These are phyloP conservation scores for Aspergillus cristatus DNA, from an alignment of 495 filamentous ascomycete genomes.

Conservation along the genomic window DNA sequence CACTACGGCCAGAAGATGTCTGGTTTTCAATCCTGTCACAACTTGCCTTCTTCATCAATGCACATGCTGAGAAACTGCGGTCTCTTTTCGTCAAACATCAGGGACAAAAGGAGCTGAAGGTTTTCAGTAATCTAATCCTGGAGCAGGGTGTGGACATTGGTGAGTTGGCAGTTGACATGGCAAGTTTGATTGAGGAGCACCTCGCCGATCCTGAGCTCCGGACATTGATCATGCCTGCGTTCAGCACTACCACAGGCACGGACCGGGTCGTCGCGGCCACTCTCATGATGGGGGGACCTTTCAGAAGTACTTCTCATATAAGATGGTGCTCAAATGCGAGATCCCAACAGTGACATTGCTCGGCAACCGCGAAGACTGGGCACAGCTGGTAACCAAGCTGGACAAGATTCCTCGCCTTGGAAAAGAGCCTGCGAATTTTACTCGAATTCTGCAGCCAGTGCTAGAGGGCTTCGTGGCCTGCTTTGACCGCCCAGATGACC, in stretches of 20 bases:
- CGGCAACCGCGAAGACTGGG: constrained; percentile 35
- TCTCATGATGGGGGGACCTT: constrained; percentile 34
- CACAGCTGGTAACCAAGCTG: constrained; percentile 18
- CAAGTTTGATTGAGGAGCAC: constrained; percentile 21
- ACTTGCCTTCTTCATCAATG: constrained; percentile 43
- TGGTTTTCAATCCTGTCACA: constrained; percentile 52
- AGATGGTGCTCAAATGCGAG: constrained; percentile 21
- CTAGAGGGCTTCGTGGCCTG: constrained; percentile 14
- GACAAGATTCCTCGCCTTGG: constrained; percentile 30
- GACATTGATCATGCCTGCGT: constrained; percentile 33
- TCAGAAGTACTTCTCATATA: constrained; percentile 32
- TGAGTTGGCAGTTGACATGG: constrained; percentile 16
- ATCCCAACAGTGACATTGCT: constrained; percentile 42
- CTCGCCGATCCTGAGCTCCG: constrained; percentile 23
- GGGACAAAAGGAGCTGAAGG: constrained; percentile 36
- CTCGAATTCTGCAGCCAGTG: constrained; percentile 15
- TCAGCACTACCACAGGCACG: constrained; percentile 29
- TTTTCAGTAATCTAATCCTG: constrained; percentile 5
- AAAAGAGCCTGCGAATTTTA: constrained; percentile 22
- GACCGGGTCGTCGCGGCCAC: constrained; percentile 25
- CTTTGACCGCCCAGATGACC: constrained; percentile 14
- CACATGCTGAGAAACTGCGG: constrained; percentile 35
- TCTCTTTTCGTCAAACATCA: constrained; percentile 32
- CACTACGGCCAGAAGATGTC: constrained; percentile 51
- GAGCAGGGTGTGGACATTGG: constrained; percentile 14